phyloP scores from a whole-genome alignment of 1,139 yeast species.

The Taphrina deformans region DNA sequence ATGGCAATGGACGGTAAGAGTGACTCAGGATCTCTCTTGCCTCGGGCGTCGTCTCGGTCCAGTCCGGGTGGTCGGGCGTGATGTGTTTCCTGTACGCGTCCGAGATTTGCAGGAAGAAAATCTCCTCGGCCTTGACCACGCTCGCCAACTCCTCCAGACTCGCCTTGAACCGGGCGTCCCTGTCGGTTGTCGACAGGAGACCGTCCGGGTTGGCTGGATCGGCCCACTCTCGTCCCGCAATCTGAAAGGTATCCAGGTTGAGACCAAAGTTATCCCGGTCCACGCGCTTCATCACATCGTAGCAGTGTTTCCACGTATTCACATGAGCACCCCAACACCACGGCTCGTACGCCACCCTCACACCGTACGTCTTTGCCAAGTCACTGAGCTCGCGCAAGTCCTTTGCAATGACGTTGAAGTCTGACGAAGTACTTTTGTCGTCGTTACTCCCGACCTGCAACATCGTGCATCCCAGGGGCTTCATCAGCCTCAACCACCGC shows the following conservation, averaged over 20 bases:
- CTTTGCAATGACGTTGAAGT: constrained; percentile 22
- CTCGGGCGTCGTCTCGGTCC: constrained; percentile 7
- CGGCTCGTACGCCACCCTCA: constrained; percentile 36
- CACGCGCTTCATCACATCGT: constrained; percentile 30
- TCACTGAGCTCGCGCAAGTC: constrained; percentile 34
- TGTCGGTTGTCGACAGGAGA: not conserved
- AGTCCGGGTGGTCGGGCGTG: constrained; percentile 28
- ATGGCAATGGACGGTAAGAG: constrained; percentile 33
- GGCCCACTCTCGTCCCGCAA: constrained; percentile 36
- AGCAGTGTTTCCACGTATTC: constrained; percentile 34
- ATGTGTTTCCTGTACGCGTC: constrained; percentile 33
- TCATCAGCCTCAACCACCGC: constrained; percentile 32
- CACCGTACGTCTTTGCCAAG: constrained; percentile 20
- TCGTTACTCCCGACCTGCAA: constrained; percentile 34
- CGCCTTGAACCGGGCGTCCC: not conserved
- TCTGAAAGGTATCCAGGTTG: constrained; percentile 36
- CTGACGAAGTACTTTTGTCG: constrained; percentile 24
- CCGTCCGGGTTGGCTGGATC: constrained; percentile 30
- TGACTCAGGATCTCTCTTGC: constrained; percentile 34
- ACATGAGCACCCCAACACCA: constrained; percentile 35
- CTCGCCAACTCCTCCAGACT: constrained; percentile 21
- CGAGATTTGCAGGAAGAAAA: constrained; percentile 32
- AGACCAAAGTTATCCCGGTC: constrained; percentile 35
- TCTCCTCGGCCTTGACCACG: constrained; percentile 29
- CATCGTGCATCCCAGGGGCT: constrained; percentile 17